phyloP scores from a whole-genome alignment of 1,139 yeast genomes.

The Suhomyces guaymorum region DNA sequence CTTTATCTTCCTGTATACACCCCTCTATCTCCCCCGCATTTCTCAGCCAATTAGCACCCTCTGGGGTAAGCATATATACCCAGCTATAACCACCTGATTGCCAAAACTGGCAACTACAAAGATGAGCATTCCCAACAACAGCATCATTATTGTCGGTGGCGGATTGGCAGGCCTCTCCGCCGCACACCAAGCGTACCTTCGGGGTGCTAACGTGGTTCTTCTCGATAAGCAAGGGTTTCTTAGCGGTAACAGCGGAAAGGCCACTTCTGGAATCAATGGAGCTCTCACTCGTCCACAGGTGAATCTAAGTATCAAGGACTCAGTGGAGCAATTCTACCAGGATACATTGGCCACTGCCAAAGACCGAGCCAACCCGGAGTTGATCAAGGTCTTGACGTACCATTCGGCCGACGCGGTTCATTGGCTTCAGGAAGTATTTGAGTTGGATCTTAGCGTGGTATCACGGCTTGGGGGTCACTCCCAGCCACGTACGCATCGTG shows the following conservation, averaged over 20 bases:
- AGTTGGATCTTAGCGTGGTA: conserved; percentile 62
- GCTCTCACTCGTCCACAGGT: conserved; percentile 65
- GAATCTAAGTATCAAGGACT: conserved; percentile 50
- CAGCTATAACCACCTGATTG: too few species aligned
- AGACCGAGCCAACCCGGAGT: conserved; percentile 55
- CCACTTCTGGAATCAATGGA: conserved; percentile 83
- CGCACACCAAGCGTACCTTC: conserved; percentile 62
- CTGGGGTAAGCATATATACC: neutral
- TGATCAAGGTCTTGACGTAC: conserved; percentile 53
- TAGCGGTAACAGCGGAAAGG: conserved; percentile 81
- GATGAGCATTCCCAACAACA: conserved; percentile 30
- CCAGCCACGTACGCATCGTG: conserved; percentile 73
- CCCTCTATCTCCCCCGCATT: conserved; percentile 7
- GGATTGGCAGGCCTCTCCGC: conserved; percentile 83
- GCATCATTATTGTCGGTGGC: conserved; percentile 71
- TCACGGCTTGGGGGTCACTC: conserved; percentile 77
- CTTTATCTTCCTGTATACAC: conserved; percentile 1
- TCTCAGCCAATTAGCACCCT: conserved; percentile 1
- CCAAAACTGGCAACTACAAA: neutral
- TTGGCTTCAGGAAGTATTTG: conserved; percentile 69
- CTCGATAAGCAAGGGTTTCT: conserved; percentile 64
- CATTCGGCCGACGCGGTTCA: conserved; percentile 62
- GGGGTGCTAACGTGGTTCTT: conserved; percentile 57
- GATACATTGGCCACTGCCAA: conserved; percentile 70
- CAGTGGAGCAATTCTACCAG: conserved; percentile 58